Conservation (phyloP, 225 moss, liverwort and hornwort species). For the Anthoceros angustus region DNA sequence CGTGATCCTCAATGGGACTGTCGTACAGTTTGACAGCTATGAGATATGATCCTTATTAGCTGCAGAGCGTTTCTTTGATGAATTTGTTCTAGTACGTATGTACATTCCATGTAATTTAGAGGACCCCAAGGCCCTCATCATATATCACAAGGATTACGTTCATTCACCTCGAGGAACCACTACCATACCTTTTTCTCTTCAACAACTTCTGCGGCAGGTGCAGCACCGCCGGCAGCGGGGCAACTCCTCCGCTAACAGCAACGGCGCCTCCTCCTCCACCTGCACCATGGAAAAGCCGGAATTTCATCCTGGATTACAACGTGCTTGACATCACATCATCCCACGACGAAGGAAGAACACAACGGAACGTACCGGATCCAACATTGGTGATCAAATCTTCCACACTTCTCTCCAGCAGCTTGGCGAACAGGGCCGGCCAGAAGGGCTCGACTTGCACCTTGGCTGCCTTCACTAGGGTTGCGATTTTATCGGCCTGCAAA, state of each 20-base stretch:
- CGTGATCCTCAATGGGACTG: too few relatives aligned
- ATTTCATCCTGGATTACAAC: not conserved
- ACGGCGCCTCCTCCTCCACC: conserved; percentile 60
- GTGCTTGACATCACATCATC: too few relatives aligned
- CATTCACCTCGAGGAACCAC: not conserved
- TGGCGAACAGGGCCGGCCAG: conserved; percentile 67
- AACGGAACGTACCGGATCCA: conserved; percentile 35
- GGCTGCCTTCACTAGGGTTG: conserved; percentile 51
- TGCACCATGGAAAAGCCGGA: conserved; percentile 1
- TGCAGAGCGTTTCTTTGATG: too few relatives aligned
- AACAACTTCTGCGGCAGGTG: conserved; percentile 23
- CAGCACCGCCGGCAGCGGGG: conserved; percentile 33
- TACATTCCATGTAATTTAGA: too few relatives aligned
- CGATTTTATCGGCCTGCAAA: conserved; percentile 52
- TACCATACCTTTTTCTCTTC: conserved; percentile 24
- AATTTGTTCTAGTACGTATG: too few relatives aligned
- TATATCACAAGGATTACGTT: too few relatives aligned
- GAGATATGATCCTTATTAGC: too few relatives aligned
- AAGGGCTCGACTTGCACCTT: conserved; percentile 46
- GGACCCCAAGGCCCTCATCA: too few relatives aligned
- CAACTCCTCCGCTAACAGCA: conserved; percentile 30
- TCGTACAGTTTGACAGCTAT: too few relatives aligned
- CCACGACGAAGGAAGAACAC: not conserved
- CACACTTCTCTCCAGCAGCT: conserved; percentile 55
- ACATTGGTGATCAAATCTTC: conserved; percentile 78